Percentiles rank a stretch among this genome's conserved stretches.
phyloP scores from a whole-genome alignment of 495 filamentous ascomycete species.

The Podospora fimiseda region DNA sequence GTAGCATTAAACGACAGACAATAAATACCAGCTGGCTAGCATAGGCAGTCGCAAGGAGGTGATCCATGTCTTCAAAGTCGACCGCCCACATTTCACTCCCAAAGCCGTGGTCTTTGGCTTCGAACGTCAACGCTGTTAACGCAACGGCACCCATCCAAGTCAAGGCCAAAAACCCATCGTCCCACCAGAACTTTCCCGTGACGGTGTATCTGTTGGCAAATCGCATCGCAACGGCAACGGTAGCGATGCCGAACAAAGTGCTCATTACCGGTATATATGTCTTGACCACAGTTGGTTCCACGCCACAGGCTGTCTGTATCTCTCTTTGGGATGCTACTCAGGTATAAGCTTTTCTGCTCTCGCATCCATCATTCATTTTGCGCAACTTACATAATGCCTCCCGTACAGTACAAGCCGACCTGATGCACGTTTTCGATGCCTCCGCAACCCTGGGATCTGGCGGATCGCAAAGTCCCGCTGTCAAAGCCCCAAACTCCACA shows the following conservation, averaged over 20 bases:
- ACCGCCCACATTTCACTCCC: constrained; percentile 33
- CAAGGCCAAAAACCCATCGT: constrained; percentile 15
- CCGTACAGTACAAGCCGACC: background rate
- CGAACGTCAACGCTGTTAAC: constrained; percentile 1
- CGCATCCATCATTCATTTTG: background rate
- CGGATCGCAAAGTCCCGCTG: constrained; percentile 1
- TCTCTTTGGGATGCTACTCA: constrained; percentile 15
- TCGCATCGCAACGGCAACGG: constrained; percentile 2
- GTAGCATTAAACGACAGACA: constrained; percentile 27
- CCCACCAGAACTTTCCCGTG: constrained; percentile 5
- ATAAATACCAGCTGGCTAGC: constrained; percentile 25
- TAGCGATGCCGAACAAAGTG: constrained; percentile 8
- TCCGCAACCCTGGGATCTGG: background rate
- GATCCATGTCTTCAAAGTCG: constrained; percentile 17
- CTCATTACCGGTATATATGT: constrained; percentile 5
- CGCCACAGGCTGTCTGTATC: constrained; percentile 8
- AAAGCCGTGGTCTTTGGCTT: constrained; percentile 21
- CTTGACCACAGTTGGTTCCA: constrained; percentile 3
- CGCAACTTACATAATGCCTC: background rate
- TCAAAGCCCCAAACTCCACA: background rate
- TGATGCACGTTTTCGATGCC: background rate
- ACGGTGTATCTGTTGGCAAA: constrained; percentile 7
- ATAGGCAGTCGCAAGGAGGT: constrained; percentile 8
- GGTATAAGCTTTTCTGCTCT: too few species aligned
- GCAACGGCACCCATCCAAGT: constrained; percentile 9